Evolutionary conservation across 2,329 filamentous ascomycete species (phyloP).

Genomic region (Coccinonectria pachysandricola): DNA sequence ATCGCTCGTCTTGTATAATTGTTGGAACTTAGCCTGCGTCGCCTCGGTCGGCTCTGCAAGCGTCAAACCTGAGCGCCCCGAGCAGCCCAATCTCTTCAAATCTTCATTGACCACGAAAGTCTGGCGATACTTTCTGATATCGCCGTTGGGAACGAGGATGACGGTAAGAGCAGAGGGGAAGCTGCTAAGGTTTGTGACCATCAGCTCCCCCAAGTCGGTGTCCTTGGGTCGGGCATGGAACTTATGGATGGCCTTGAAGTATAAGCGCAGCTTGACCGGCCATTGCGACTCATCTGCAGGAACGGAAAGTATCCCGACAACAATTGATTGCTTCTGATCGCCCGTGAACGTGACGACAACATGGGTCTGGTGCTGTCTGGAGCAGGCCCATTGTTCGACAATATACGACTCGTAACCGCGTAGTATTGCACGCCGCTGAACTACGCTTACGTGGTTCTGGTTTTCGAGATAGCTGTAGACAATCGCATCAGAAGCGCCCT

Average conservation of each 20-base stretch:
- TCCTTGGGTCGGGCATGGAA: constrained; percentile 78
- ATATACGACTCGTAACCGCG: constrained; percentile 86
- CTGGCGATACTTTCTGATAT: constrained; percentile 68
- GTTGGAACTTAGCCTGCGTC: constrained; percentile 82
- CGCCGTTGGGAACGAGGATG: constrained; percentile 81
- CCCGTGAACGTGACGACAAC: constrained; percentile 91
- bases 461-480: constrained; percentile 65
- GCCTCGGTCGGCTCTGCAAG: constrained; percentile 68
- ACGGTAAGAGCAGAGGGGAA: constrained; percentile 89
- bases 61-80: constrained; percentile 77
- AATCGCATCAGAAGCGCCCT: constrained; percentile 4
- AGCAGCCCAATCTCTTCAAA: constrained; percentile 83
- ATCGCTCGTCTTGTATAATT: constrained; percentile 81
- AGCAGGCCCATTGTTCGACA: constrained; percentile 97
- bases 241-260: constrained; percentile 77
- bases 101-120: constrained; percentile 92
- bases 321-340: constrained; percentile 66
- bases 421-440: constrained; percentile 61
- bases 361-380: constrained; percentile 78
- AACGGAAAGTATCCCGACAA: constrained; percentile 71
- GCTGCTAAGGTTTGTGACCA: constrained; percentile 87
- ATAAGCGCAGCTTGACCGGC: constrained; percentile 69
- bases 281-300: constrained; percentile 70
- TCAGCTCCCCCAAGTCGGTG: constrained; percentile 71
- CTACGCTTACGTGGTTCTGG: constrained; percentile 63